Conservation (phyloP, 495 filamentous ascomycete species). For the Penicillium longicatenatum region DNA sequence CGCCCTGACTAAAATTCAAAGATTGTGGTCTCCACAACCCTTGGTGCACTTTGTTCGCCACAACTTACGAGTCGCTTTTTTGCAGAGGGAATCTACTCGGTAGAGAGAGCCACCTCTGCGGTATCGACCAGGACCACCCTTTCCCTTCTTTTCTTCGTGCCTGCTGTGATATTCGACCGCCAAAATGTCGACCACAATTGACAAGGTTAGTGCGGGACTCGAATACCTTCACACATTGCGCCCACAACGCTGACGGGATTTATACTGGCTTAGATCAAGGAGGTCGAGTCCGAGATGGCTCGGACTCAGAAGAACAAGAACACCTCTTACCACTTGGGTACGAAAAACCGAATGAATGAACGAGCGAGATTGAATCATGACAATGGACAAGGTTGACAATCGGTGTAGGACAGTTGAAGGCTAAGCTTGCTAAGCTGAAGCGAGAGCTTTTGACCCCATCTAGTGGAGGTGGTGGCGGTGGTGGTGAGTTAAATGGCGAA, state of each 20-base stretch:
- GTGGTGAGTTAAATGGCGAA: conserved; percentile 52
- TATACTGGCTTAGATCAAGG: conserved; percentile 75
- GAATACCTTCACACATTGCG: conserved; percentile 16
- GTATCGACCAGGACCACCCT: conserved; percentile 2
- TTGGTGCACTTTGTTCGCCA: conserved; percentile 14
- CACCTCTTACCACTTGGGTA: conserved; percentile 81
- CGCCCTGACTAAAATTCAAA: conserved; percentile 40
- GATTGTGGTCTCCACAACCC: conserved; percentile 29
- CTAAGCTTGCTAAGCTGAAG: conserved; percentile 97
- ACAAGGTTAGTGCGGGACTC: conserved; percentile 67
- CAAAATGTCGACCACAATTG: conserved; percentile 93
- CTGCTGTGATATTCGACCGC: conserved; percentile 28
- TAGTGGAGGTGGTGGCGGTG: conserved; percentile 76
- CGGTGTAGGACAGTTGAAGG: conserved; percentile 82
- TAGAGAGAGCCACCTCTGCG: neutral
- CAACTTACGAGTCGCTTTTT: conserved; percentile 8
- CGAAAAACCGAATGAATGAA: conserved; percentile 14
- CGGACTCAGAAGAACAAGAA: conserved; percentile 98
- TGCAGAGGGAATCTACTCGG: conserved; percentile 11
- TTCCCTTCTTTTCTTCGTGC: conserved; percentile 14
- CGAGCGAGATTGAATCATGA: conserved; percentile 6
- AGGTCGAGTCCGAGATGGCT: conserved; percentile 97
- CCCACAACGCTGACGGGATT: conserved; percentile 27
- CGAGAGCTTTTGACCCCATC: conserved; percentile 89
- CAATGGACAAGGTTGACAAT: conserved; percentile 28